These are phyloP conservation scores for Mycena sanguinolenta DNA, from an alignment of 768 basidiomycete genomes.

Conservation along the genomic window DNA sequence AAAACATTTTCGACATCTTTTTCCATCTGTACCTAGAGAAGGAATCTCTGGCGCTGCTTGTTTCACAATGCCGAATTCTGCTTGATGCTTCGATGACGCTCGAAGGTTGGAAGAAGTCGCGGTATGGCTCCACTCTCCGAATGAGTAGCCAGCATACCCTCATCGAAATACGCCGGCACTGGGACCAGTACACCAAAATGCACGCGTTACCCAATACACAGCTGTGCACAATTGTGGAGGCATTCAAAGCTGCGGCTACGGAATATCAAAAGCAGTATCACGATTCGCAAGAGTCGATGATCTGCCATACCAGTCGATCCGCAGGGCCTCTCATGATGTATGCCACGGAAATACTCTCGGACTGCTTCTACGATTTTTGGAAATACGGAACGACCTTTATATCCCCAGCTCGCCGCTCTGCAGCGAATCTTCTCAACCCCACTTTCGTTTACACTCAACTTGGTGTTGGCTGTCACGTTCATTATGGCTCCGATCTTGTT, in stretches of 20 bases:
- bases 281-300: slow-evolving; percentile 23
- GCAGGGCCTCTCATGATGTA: too few relatives aligned
- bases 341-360: too few relatives aligned
- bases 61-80: too few relatives aligned
- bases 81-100: slow-evolving; percentile 49
- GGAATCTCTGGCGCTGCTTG: too few relatives aligned
- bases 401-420: slow-evolving; percentile 30
- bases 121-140: slow-evolving; percentile 54
- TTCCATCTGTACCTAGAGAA: too few relatives aligned
- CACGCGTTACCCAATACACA: too few relatives aligned
- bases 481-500: slow-evolving; percentile 61
- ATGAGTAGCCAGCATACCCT: slow-evolving; percentile 57
- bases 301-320: too few relatives aligned
- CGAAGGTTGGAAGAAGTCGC: slow-evolving; percentile 54
- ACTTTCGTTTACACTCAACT: slow-evolving; percentile 57
- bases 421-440: slow-evolving; percentile 56
- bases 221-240: too few relatives aligned
- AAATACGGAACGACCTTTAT: slow-evolving; percentile 54
- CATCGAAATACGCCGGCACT: slow-evolving; percentile 55
- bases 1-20: slow-evolving; percentile 59
- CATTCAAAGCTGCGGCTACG: slow-evolving; percentile 32
- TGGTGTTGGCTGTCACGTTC: slow-evolving; percentile 55
- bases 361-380: slow-evolving; percentile 54
- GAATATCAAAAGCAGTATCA: slow-evolving; percentile 1
- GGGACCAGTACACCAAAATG: slow-evolving; percentile 51